Base-by-base conservation (phyloP, 228 moss, liverwort and hornwort species). In the Sphagnum fallax region DNA sequence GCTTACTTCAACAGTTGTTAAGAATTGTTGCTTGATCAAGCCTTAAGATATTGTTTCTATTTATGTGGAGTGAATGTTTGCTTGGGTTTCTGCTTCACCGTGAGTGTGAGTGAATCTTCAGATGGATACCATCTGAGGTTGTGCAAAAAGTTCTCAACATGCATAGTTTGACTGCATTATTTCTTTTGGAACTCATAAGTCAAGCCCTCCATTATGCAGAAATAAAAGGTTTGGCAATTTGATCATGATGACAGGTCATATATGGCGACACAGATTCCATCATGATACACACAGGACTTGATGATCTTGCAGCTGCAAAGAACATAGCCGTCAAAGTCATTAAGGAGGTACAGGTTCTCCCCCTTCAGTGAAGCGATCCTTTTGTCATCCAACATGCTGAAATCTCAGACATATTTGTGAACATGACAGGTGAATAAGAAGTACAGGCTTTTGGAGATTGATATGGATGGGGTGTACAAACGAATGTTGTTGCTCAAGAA, bases 261-360 rank as follows among this genome's bases (percentile, higher is more conserved):
- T 98, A 98, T 64, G 98, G 98, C 62, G 98, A 98, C 77, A 98
- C 98, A 49, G 98, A 98, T 75, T 98, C 98, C 47, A 98, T 98
- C 47, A 98, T 98, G 98, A 98, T 98, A 71, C 90, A 92, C 70
- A 91, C 93, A 13, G 98, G 98, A 71, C 88, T 93, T 15, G 98
- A 92, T 67, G 93, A 98, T 80, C 83, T 92, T 50, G 59, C 64
- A 64, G 89, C 87, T 52, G 98, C 98, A 12, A 87, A 81, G 73
- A 81, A 82, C 49, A 76, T 98, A 67, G 94, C 85, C 58, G 79
- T 73, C 53, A 98, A 90, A 77, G 98, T 94, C 71, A 92, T 98
- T 64, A 88, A 87, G 78, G 98, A 98, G 90, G 96, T 97, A 88
- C 10, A 16, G 51, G 53, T n/a, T n/a, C 14, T 67, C 50, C 10